These are phyloP conservation scores for Phytophthora aleatoria DNA, from an alignment of 352 stramenopile genomes.

Conservation along the genomic window DNA sequence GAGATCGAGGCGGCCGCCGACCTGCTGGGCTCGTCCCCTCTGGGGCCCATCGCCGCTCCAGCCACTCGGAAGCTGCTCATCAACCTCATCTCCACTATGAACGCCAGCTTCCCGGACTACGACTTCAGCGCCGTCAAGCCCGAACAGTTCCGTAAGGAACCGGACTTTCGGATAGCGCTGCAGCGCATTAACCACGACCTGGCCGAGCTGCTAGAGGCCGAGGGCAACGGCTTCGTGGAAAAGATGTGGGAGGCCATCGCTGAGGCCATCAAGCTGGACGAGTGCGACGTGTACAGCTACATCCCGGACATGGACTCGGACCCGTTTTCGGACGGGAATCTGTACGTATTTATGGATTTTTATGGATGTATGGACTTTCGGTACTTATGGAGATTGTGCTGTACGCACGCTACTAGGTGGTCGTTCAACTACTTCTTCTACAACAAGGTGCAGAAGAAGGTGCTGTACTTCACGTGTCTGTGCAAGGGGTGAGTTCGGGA, in stretches of 20 bases:
- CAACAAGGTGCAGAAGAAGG: conserved; percentile 93
- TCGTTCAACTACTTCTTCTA: conserved; percentile 97
- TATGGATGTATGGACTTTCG: background rate
- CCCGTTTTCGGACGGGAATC: conserved; percentile 90
- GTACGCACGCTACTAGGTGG: conserved; percentile 55
- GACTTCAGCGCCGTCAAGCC: conserved; percentile 90
- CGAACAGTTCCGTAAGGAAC: conserved; percentile 91
- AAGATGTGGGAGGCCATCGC: conserved; percentile 95
- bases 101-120: conserved; percentile 93
- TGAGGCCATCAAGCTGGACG: conserved; percentile 85
- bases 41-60: conserved; percentile 76
- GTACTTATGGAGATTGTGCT: conserved; percentile 12
- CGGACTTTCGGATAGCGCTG: conserved; percentile 84
- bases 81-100: conserved; percentile 95
- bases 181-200: conserved; percentile 90
- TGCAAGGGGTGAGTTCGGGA: conserved; percentile 70
- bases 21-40: conserved; percentile 68
- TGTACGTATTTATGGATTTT: conserved; percentile 47
- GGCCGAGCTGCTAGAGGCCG: conserved; percentile 94
- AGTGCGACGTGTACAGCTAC: conserved; percentile 94
- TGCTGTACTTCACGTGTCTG: conserved; percentile 94
- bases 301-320: conserved; percentile 94
- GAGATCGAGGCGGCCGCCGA: conserved; percentile 67
- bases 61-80: conserved; percentile 91
- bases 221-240: conserved; percentile 98